Conservation (phyloP, 176 grass and related monocot genomes). For the Alloteropsis semialata region DNA sequence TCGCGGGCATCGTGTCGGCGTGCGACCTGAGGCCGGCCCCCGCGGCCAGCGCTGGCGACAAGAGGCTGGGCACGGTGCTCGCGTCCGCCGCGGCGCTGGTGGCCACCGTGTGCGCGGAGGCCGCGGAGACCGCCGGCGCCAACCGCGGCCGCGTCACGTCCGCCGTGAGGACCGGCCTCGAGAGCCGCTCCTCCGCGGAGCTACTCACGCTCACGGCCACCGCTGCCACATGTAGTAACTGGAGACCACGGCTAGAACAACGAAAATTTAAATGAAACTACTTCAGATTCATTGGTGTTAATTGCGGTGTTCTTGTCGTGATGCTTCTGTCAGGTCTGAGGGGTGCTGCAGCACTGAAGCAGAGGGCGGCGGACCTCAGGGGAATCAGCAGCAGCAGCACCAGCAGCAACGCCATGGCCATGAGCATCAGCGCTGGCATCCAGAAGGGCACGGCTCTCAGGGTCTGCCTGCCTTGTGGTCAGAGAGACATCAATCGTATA, state of each 20-base stretch:
- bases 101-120: conserved; percentile 90
- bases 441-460: conserved; percentile 59
- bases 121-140: conserved; percentile 57
- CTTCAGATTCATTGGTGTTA: not conserved
- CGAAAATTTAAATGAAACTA: not conserved
- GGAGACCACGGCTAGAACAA: not conserved
- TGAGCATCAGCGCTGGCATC: conserved; percentile 52
- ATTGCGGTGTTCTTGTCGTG: not conserved
- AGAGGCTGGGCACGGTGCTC: conserved; percentile 46
- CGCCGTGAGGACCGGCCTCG: conserved; percentile 51
- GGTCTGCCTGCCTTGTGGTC: conserved; percentile 67
- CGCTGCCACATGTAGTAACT: conserved; percentile 68
- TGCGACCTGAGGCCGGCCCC: conserved; percentile 32
- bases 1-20: conserved; percentile 55
- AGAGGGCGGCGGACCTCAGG: conserved; percentile 43
- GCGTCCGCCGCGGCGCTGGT: conserved; percentile 74
- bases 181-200: conserved; percentile 51
- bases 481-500: not conserved
- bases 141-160: conserved; percentile 53
- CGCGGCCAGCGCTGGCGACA: not conserved
- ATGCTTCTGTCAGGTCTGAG: conserved; percentile 51
- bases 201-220: conserved; percentile 66
- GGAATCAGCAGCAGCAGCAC: conserved; percentile 19
- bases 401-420: conserved; percentile 22
- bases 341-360: conserved; percentile 68